Base-by-base conservation (phyloP, 495 filamentous ascomycete genomes). In the Aspergillus sclerotioniger region DNA sequence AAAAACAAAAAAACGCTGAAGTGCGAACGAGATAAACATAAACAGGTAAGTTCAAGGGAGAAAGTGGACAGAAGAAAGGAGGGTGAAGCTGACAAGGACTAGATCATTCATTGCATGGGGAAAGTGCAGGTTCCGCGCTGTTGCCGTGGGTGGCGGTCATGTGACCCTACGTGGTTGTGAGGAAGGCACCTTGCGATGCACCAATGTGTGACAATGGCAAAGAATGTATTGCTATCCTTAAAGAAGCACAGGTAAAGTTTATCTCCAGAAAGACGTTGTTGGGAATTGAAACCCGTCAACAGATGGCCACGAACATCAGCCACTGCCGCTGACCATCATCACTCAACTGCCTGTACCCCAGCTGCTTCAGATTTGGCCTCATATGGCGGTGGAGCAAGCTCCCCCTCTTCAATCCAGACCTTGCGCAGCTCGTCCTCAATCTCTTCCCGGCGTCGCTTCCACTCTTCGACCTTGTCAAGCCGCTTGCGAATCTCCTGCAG, bases 401-500 rank as follows among this genome's bases (percentile, higher is more conserved):
- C 75, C 10, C 67, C 72, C 2, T 69, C 73, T 16, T 63, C 69
- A 31, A 84, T 69, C 80, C 82, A 86, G 28, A 89, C 86, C 67
- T 79, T 82, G n/a, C 67, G 70, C 37, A 91, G 68, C 66, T 90
- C 87, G 13, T 61, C 63, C 47, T 90, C 85, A 58, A 99, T 94
- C 62, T 90, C 86, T 53, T 87, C 83, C 17, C 86, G 84, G 37
- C 95, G 82, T 51, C 73, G 70, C 78, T 91, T 89, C 91, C 90
- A 93, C 65, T 87, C 80, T 46, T 93, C 90, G 0, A 96, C 92
- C 68, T 89, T 86, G 17, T 82, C 82, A 4, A 98, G 72, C 13
- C 86, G 81, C 67, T 92, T 90, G 39, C 85, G 85, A 45, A 99
- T 76, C 61, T 94, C 90, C 50, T 87, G 80, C 43, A 99, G 71